A percentile compares a stretch with the other conserved stretches of the same genome.
Evolutionary conservation across 352 stramenopile genomes (phyloP).

Genomic region (Phytopythium helicoides): DNA sequence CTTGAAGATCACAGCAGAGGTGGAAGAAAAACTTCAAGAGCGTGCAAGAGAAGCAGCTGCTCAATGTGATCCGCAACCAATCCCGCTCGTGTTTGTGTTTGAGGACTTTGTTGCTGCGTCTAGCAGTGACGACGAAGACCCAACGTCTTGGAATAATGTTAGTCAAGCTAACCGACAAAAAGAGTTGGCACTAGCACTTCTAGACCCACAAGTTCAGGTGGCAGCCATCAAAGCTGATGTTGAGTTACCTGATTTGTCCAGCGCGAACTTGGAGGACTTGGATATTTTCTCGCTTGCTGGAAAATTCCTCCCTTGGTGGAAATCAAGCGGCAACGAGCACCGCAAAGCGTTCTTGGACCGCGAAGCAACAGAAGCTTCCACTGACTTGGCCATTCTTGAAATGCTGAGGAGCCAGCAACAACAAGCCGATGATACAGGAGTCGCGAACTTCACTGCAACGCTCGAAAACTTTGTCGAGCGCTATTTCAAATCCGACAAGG

Average conservation of each 20-base stretch:
- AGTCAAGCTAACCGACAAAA: constrained; percentile 35
- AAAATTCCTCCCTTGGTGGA: constrained; percentile 65
- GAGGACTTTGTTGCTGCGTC: constrained; percentile 34
- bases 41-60: constrained; percentile 20
- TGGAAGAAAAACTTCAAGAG: constrained; percentile 29
- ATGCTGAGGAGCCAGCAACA: constrained; percentile 31
- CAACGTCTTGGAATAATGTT: constrained; percentile 38
- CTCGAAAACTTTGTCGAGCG: constrained; percentile 33
- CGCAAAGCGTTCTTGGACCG: constrained; percentile 49
- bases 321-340: constrained; percentile 35
- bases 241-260: constrained; percentile 49
- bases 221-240: constrained; percentile 55
- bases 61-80: constrained; percentile 10
- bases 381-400: constrained; percentile 28
- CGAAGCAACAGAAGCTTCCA: constrained; percentile 43
- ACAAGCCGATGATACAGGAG: constrained; percentile 5
- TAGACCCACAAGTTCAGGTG: constrained; percentile 56
- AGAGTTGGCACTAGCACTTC: constrained; percentile 51
- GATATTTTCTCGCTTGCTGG: constrained; percentile 45
- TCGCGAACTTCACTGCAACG: constrained; percentile 1
- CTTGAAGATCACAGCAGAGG: constrained; percentile 18
- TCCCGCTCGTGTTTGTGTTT: constrained; percentile 41
- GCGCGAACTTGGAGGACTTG: constrained; percentile 30
- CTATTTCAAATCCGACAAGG: constrained; percentile 46
- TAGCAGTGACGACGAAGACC: constrained; percentile 23